Evolutionary conservation across 805 yeast species (phyloP).

Genomic region (Metschnikowia reukaufii): DNA sequence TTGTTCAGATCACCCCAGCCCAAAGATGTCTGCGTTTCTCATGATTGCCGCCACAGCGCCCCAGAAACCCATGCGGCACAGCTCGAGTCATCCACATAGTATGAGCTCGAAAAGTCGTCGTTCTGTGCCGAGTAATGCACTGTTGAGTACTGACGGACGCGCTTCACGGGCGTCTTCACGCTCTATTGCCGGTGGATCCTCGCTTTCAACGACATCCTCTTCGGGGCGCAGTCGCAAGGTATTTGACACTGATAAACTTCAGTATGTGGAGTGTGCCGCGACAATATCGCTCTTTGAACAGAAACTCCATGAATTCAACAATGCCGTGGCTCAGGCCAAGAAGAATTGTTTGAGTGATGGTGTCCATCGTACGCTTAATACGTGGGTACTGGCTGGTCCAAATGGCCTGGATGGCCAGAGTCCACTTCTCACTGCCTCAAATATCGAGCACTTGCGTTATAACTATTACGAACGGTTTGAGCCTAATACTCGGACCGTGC

Average conservation of each 20-base stretch:
- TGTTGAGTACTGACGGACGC: background rate
- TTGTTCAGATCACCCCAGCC: background rate
- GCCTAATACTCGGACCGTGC: slow-evolving; percentile 3
- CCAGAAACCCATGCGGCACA: background rate
- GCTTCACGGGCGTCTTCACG: background rate
- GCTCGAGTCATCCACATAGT: background rate
- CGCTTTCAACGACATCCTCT: background rate
- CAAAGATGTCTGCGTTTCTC: slow-evolving; percentile 15
- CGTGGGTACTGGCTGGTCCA: background rate
- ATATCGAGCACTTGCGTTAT: slow-evolving; percentile 11
- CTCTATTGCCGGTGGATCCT: background rate
- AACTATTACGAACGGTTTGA: slow-evolving; percentile 14
- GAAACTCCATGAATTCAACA: slow-evolving; percentile 8
- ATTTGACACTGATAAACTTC: slow-evolving; percentile 9
- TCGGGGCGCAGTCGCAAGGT: background rate
- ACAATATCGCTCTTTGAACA: slow-evolving; percentile 10
- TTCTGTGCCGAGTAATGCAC: background rate
- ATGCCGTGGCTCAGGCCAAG: slow-evolving; percentile 6
- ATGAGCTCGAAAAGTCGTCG: background rate
- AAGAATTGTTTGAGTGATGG: background rate
- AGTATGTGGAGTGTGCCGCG: slow-evolving; percentile 6
- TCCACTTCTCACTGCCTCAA: slow-evolving; percentile 4
- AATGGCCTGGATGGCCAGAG: slow-evolving; percentile 1
- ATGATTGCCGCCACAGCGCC: slow-evolving; percentile 10
- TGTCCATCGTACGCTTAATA: slow-evolving; percentile 4